These are phyloP conservation scores for Fusarium concolor DNA, from an alignment of 2,329 filamentous ascomycete genomes.

Conservation along the genomic window DNA sequence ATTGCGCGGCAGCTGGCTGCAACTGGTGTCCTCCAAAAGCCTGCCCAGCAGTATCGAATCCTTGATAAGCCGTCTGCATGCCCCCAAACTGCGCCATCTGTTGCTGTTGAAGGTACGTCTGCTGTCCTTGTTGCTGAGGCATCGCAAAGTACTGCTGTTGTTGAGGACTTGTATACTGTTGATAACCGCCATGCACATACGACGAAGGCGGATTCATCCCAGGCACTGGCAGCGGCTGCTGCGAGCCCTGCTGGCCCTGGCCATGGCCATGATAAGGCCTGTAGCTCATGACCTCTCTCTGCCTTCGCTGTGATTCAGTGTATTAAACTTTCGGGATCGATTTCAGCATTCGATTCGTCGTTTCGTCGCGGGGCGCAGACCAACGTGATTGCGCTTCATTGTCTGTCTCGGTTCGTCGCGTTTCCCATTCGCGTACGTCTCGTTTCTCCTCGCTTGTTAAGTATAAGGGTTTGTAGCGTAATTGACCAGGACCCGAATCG, in stretches of 20 bases:
- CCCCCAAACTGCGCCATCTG: conserved; percentile 44
- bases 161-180: conserved; percentile 47
- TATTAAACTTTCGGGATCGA: not conserved
- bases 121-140: conserved; percentile 43
- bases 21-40: conserved; percentile 37
- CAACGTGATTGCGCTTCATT: conserved; percentile 47
- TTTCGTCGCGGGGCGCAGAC: conserved; percentile 47
- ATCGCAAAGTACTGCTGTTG: conserved; percentile 44
- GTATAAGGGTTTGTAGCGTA: not conserved
- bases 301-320: conserved; percentile 17
- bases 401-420: conserved; percentile 20
- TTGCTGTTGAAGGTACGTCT: conserved; percentile 42
- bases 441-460: conserved; percentile 3
- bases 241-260: conserved; percentile 46
- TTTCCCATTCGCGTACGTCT: conserved; percentile 20
- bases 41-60: conserved; percentile 40
- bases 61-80: conserved; percentile 40
- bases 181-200: conserved; percentile 37
- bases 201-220: conserved; percentile 38
- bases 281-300: conserved; percentile 52
- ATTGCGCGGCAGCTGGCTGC: conserved; percentile 42
- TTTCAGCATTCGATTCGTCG: conserved; percentile 39
- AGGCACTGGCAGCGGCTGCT: conserved; percentile 38
- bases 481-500: not conserved
- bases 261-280: conserved; percentile 47